These are phyloP conservation scores for Tricholoma flavovirens DNA, from an alignment of 768 basidiomycete species.

Conservation along the genomic window DNA sequence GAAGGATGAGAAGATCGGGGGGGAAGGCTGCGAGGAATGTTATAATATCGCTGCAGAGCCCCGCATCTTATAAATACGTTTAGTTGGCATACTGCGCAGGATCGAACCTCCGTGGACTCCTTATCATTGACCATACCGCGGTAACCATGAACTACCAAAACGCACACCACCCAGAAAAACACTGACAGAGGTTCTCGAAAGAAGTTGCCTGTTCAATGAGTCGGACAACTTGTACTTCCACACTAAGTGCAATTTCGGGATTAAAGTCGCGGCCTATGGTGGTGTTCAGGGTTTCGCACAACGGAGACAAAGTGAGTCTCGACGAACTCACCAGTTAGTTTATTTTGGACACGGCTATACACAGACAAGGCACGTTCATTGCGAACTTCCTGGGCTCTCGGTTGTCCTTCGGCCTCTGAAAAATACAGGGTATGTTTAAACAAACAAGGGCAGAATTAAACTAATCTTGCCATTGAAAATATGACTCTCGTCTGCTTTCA, in stretches of 20 bases:
- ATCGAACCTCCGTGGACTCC: too few relatives aligned
- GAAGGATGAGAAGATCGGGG: not conserved
- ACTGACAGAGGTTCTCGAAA: conserved; percentile 93
- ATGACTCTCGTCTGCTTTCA: conserved; percentile 89
- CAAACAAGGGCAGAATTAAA: not conserved
- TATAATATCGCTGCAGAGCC: too few relatives aligned
- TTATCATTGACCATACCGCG: too few relatives aligned
- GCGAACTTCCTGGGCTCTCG: conserved; percentile 76
- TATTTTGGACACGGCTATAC: conserved; percentile 92
- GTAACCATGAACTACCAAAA: conserved; percentile 49
- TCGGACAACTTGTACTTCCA: conserved; percentile 83
- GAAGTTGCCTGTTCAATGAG: conserved; percentile 91
- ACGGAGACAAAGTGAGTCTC: not conserved
- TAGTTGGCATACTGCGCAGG: too few relatives aligned
- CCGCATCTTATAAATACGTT: too few relatives aligned
- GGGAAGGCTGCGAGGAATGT: not conserved
- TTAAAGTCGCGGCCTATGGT: conserved; percentile 85
- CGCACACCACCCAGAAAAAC: conserved; percentile 94
- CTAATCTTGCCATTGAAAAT: conserved; percentile 74
- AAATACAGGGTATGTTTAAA: not conserved
- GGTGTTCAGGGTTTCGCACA: not conserved
- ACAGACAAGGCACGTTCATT: conserved; percentile 89
- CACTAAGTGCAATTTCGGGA: conserved; percentile 65
- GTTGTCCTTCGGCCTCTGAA: conserved; percentile 42
- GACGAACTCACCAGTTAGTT: conserved; percentile 72